Conservation (phyloP, 805 yeast species). For the Hanseniaspora pseudoguilliermondii region DNA sequence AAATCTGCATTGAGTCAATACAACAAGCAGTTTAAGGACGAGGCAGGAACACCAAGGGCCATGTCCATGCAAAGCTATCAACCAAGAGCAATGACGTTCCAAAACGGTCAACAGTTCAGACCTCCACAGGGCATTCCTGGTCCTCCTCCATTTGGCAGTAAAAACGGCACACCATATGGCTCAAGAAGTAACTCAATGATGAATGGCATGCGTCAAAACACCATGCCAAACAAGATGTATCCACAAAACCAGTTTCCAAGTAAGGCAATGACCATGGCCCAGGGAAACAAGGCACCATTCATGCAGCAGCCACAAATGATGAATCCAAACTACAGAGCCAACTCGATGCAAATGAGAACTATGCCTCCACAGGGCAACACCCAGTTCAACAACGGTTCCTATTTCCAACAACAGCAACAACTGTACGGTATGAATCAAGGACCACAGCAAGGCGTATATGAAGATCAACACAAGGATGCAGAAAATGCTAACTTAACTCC, state of each 20-base stretch:
- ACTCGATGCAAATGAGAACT: not conserved
- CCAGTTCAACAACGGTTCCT: slow-evolving; percentile 7
- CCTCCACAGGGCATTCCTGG: slow-evolving; percentile 22
- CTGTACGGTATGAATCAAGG: not conserved
- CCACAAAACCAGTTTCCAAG: slow-evolving; percentile 10
- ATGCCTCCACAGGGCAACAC: slow-evolving; percentile 1
- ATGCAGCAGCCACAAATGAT: not conserved
- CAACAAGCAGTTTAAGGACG: slow-evolving; percentile 2
- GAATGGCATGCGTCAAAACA: slow-evolving; percentile 20
- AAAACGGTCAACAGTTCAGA: slow-evolving; percentile 15
- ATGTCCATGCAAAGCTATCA: slow-evolving; percentile 20
- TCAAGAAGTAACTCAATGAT: slow-evolving; percentile 32
- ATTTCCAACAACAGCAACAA: slow-evolving; percentile 12
- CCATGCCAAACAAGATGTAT: not conserved
- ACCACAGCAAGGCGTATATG: not conserved
- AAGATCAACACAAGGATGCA: too few relatives aligned
- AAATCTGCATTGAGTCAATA: slow-evolving; percentile 38
- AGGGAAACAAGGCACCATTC: slow-evolving; percentile 6
- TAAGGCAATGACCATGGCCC: slow-evolving; percentile 4
- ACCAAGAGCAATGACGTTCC: slow-evolving; percentile 27
- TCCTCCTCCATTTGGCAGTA: slow-evolving; percentile 31
- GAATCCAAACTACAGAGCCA: not conserved
- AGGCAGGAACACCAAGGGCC: slow-evolving; percentile 21
- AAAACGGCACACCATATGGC: slow-evolving; percentile 27
- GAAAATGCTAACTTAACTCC: too few relatives aligned